Evolutionary conservation across 2,329 filamentous ascomycete species (phyloP).

Genomic region (Cadophora gregata): DNA sequence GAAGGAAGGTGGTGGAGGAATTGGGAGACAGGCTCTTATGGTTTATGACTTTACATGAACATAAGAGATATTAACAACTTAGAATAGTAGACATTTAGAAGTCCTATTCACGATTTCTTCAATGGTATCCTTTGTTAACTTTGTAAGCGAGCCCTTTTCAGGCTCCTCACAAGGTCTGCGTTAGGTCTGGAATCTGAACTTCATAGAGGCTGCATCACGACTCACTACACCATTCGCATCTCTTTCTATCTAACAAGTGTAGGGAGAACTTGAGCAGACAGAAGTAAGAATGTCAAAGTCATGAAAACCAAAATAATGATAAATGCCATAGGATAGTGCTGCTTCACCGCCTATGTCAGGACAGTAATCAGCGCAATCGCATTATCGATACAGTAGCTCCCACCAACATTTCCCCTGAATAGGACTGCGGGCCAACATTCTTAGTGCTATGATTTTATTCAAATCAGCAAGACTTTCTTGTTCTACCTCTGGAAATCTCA

Average conservation of each 20-base stretch:
- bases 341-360: constrained; percentile 1
- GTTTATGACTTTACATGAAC: constrained; percentile 73
- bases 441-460: no score
- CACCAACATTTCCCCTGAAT: no score
- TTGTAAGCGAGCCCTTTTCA: neutral
- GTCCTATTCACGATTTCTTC: neutral
- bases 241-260: constrained; percentile 4
- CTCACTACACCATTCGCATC: neutral
- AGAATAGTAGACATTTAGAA: neutral
- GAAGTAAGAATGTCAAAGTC: constrained; percentile 1
- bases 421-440: no score
- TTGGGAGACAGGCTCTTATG: constrained; percentile 64
- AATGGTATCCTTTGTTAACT: neutral
- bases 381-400: constrained; percentile 49
- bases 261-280: neutral
- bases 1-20: constrained; percentile 59
- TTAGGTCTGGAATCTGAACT: constrained; percentile 12
- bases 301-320: constrained; percentile 10
- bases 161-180: no score
- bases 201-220: constrained; percentile 12
- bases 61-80: neutral
- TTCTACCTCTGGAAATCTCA: no score
- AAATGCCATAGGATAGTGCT: constrained; percentile 13
- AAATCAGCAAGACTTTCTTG: no score
- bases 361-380: constrained; percentile 46